Percentiles rank a stretch among this genome's conserved stretches.
These are phyloP conservation scores for Cucurbita moschata DNA, from an alignment of 306 rosid genomes.

Conservation along the genomic window DNA sequence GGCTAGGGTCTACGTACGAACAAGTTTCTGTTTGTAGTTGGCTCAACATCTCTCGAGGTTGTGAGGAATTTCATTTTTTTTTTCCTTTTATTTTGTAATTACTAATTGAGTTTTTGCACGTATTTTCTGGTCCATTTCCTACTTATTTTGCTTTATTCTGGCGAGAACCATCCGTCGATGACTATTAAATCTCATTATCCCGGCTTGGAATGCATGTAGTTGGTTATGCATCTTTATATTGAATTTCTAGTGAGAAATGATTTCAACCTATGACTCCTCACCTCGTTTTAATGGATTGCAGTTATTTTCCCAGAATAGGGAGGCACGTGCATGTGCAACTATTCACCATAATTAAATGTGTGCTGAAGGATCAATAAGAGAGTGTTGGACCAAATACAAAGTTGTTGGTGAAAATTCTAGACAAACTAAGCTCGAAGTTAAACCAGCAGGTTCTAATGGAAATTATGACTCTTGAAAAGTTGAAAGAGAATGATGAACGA, in stretches of 20 bases:
- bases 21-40: slow-evolving; percentile 38
- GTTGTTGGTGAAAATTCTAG: slow-evolving; percentile 45
- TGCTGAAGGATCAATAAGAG: slow-evolving; percentile 40
- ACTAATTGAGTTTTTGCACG: background rate
- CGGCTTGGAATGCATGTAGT: background rate
- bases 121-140: background rate
- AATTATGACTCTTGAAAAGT: slow-evolving; percentile 76
- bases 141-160: background rate
- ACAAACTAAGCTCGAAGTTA: slow-evolving; percentile 43
- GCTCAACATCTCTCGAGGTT: slow-evolving; percentile 53
- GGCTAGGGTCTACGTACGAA: slow-evolving; percentile 38
- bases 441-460: slow-evolving; percentile 80
- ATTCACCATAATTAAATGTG: slow-evolving; percentile 42
- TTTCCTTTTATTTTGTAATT: background rate
- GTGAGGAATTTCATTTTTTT: background rate
- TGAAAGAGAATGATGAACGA: slow-evolving; percentile 81
- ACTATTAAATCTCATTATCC: background rate
- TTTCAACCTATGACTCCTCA: background rate
- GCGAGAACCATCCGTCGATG: background rate
- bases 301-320: slow-evolving; percentile 49
- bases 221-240: background rate
- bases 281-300: slow-evolving; percentile 20
- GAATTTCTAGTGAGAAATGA: background rate
- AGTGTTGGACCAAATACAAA: slow-evolving; percentile 48
- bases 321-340: slow-evolving; percentile 48